A percentile compares a stretch with the other conserved stretches of the same genome.
Conservation (phyloP, 805 yeast species). For the Suhomyces sp. region DNA sequence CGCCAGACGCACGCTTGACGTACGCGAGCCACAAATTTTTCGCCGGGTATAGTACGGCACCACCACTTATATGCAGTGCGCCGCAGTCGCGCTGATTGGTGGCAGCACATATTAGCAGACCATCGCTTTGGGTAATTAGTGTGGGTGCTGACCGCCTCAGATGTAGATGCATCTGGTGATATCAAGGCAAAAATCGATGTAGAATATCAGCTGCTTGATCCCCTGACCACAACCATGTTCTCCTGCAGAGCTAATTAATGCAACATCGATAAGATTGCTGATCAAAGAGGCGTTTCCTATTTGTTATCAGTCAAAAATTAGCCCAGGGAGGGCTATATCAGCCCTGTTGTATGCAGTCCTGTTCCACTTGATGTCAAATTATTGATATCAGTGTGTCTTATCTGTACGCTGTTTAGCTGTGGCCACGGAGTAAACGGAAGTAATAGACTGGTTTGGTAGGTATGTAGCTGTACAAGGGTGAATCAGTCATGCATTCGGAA, state of each 20-base stretch:
- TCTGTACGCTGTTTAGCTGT: background rate
- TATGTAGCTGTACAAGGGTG: background rate
- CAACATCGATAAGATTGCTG: background rate
- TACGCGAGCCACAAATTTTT: background rate
- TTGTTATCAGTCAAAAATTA: background rate
- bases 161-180: background rate
- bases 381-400: background rate
- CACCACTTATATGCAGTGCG: background rate
- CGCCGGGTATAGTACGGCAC: background rate
- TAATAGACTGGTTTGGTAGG: background rate
- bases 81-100: background rate
- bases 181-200: background rate
- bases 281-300: background rate
- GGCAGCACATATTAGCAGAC: background rate
- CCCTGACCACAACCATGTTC: background rate
- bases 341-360: background rate
- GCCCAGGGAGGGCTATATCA: background rate
- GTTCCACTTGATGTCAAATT: background rate
- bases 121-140: background rate
- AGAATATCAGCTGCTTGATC: background rate
- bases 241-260: background rate
- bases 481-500: background rate
- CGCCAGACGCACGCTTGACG: background rate
- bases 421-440: background rate
- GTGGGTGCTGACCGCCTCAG: background rate